Conservation (phyloP, 495 filamentous ascomycete genomes). For the Penicillium manginii region DNA sequence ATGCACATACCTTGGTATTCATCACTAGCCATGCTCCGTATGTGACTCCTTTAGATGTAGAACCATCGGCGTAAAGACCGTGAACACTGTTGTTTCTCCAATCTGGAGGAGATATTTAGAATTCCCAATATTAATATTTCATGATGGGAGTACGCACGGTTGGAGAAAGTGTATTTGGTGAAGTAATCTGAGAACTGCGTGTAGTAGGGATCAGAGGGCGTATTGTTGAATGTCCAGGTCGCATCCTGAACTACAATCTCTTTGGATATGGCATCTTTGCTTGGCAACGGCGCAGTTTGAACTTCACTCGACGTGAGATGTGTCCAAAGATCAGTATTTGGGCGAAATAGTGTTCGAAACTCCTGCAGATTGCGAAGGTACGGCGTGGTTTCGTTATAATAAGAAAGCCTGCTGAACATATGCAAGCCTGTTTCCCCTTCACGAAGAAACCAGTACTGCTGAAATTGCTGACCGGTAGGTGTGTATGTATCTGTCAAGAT, state of each 20-base stretch:
- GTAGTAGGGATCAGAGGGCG: constrained; percentile 53
- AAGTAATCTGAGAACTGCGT: constrained; percentile 58
- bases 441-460: constrained; percentile 61
- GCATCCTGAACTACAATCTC: constrained; percentile 59
- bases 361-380: constrained; percentile 59
- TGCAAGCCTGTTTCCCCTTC: constrained; percentile 60
- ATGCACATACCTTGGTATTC: constrained; percentile 49
- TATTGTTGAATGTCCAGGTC: constrained; percentile 57
- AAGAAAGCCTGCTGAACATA: constrained; percentile 56
- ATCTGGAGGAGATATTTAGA: constrained; percentile 16
- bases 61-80: constrained; percentile 57
- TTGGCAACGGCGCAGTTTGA: constrained; percentile 56
- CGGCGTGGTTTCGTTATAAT: constrained; percentile 56
- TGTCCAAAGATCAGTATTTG: constrained; percentile 58
- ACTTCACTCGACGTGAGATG: constrained; percentile 54
- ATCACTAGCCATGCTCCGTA: constrained; percentile 62
- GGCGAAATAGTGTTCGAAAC: constrained; percentile 58
- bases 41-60: constrained; percentile 49
- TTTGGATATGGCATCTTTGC: constrained; percentile 41
- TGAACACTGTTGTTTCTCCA: constrained; percentile 59
- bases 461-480: constrained; percentile 53
- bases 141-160: constrained; percentile 23
- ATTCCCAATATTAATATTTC: not conserved
- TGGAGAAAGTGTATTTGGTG: constrained; percentile 61
- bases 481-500: constrained; percentile 56